These are phyloP conservation scores for Corylus avellana DNA, from an alignment of 306 rosid species.

Conservation along the genomic window DNA sequence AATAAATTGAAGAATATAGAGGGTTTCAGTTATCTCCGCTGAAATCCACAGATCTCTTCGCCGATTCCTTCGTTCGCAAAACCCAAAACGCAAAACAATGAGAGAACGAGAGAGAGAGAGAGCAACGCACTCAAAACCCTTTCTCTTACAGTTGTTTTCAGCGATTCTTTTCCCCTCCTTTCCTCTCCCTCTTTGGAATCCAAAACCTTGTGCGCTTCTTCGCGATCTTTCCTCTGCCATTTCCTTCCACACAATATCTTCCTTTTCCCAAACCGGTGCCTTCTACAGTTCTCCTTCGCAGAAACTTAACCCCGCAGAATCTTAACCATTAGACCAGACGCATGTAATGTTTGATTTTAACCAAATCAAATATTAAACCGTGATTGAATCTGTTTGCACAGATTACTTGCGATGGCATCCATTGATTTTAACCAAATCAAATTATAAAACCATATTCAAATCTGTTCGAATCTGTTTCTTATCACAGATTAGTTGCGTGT, in stretches of 20 bases:
- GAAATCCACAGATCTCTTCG: not conserved
- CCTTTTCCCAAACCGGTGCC: not conserved
- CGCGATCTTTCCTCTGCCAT: not conserved
- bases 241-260: not conserved
- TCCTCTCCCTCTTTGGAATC: not conserved
- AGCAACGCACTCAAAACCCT: not conserved
- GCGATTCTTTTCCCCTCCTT: not conserved
- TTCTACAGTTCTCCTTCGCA: no score
- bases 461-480: no score
- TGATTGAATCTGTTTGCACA: no score
- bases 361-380: no score
- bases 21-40: constrained; percentile 1
- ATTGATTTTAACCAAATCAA: no score
- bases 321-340: no score
- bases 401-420: no score
- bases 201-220: not conserved
- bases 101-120: not conserved
- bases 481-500: no score
- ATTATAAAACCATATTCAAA: no score
- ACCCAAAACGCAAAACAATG: not conserved
- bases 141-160: not conserved
- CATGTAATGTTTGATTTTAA: no score
- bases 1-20: not conserved
- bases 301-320: no score
- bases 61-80: not conserved